Percentiles rank a stretch among this genome's conserved stretches.
These are phyloP conservation scores for Pseudonitzschia pungens DNA, from an alignment of 108 stramenopile species.

Conservation along the genomic window DNA sequence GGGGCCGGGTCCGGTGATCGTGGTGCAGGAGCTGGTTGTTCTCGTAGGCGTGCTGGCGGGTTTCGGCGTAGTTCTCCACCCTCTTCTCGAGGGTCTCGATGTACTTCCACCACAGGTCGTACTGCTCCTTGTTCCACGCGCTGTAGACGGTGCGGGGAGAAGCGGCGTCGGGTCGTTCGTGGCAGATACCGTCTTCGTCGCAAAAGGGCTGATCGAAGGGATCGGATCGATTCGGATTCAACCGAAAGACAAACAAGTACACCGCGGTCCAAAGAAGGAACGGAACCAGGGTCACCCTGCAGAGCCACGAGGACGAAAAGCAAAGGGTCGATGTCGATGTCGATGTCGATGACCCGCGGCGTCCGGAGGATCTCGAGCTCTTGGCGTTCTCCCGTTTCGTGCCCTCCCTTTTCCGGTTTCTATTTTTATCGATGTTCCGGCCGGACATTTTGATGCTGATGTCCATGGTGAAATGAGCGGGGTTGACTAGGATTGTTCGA, in stretches of 20 bases:
- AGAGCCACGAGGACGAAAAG: neutral
- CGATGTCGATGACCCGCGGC: too few relatives aligned
- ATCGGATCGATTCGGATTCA: neutral
- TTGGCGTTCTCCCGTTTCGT: too few relatives aligned
- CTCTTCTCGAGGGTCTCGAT: conserved; percentile 11
- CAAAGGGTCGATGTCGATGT: too few relatives aligned
- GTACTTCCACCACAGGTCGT: conserved; percentile 33
- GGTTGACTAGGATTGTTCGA: too few relatives aligned
- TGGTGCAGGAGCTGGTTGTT: neutral
- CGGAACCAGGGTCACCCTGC: neutral
- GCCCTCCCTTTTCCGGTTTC: too few relatives aligned
- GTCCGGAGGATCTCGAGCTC: too few relatives aligned
- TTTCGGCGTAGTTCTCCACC: conserved; percentile 26
- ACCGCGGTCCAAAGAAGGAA: neutral
- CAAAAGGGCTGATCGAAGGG: conserved; percentile 31
- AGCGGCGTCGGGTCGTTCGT: conserved; percentile 32
- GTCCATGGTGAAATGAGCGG: too few relatives aligned
- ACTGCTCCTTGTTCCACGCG: conserved; percentile 29
- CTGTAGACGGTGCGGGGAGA: conserved; percentile 46
- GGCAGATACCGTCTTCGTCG: conserved; percentile 32
- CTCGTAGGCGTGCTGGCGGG: conserved; percentile 3
- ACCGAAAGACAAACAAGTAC: neutral
- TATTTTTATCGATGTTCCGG: too few relatives aligned
- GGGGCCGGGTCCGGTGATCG: conserved; percentile 13
- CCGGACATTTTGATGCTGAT: too few relatives aligned